These are phyloP conservation scores for Pseudogymnoascus sp. DNA, from an alignment of 2,329 filamentous ascomycete genomes.

Conservation along the genomic window DNA sequence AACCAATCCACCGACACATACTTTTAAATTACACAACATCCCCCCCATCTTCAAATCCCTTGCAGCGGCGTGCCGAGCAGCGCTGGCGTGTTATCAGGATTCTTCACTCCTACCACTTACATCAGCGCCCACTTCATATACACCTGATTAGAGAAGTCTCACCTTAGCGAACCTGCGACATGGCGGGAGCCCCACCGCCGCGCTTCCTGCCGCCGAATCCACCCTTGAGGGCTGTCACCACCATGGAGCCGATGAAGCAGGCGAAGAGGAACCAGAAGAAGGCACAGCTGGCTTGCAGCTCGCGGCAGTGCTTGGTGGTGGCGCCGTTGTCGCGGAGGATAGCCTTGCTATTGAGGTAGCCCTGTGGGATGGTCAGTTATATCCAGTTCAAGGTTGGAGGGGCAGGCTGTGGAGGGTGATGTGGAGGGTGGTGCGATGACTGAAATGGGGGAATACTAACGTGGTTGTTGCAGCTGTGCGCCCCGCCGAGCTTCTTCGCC, in stretches of 20 bases:
- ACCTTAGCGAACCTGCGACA: conserved; percentile 40
- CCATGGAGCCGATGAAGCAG: conserved; percentile 47
- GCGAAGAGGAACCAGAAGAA: conserved; percentile 75
- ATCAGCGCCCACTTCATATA: not conserved
- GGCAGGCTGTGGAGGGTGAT: not conserved
- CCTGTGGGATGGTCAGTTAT: conserved; percentile 22
- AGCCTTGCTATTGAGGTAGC: conserved; percentile 39
- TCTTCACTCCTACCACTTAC: not conserved
- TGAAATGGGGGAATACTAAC: conserved; percentile 33
- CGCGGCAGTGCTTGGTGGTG: conserved; percentile 57
- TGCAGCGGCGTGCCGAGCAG: not conserved
- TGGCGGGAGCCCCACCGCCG: conserved; percentile 37
- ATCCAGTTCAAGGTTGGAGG: not conserved
- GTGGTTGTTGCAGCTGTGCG: conserved; percentile 56
- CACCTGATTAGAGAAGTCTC: not conserved
- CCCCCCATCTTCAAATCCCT: not conserved
- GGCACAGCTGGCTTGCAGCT: conserved; percentile 64
- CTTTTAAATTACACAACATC: not conserved
- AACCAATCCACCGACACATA: conserved; percentile 4
- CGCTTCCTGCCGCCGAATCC: conserved; percentile 37
- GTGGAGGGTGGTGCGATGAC: not conserved
- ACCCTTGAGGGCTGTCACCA: conserved; percentile 35
- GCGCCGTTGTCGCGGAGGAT: conserved; percentile 53
- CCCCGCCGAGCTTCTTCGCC: conserved; percentile 56
- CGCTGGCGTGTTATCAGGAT: not conserved